A percentile compares a stretch with the other conserved stretches of the same genome.
These are phyloP conservation scores for Trypanosoma theileri DNA, from an alignment of 208 protist species.

Conservation along the genomic window DNA sequence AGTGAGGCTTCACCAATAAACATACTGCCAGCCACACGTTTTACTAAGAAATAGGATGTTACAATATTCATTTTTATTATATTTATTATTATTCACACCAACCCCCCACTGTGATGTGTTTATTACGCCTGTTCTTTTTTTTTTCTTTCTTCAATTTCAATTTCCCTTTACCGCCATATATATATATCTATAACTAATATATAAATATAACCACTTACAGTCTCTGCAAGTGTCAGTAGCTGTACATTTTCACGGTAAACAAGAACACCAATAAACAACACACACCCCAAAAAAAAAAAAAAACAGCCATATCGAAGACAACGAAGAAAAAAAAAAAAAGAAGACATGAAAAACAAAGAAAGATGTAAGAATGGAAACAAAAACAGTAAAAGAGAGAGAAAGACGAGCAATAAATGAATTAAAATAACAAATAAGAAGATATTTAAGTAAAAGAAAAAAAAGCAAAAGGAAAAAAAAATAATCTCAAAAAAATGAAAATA, in stretches of 20 bases:
- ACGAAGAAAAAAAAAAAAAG: neutral
- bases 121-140: too few relatives aligned
- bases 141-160: too few relatives aligned
- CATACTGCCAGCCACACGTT: conserved; percentile 52
- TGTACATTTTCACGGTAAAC: too few relatives aligned
- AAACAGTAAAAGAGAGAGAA: neutral
- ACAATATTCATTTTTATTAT: conserved; percentile 65
- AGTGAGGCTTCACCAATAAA: conserved; percentile 52
- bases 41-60: conserved; percentile 77
- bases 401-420: conserved; percentile 4
- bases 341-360: neutral
- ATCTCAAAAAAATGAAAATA: too few relatives aligned
- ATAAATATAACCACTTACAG: neutral
- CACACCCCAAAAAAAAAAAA: too few relatives aligned
- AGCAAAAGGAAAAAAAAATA: neutral
- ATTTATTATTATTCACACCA: conserved; percentile 15
- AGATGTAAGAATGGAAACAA: neutral
- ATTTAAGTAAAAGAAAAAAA: neutral
- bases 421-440: conserved; percentile 14
- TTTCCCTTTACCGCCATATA: neutral
- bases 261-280: too few relatives aligned
- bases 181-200: conserved; percentile 8
- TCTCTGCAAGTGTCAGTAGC: too few relatives aligned
- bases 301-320: too few relatives aligned
- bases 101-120: too few relatives aligned